These are phyloP conservation scores for Bipolaris zeicola DNA, from an alignment of 2,329 filamentous ascomycete genomes.

Conservation along the genomic window DNA sequence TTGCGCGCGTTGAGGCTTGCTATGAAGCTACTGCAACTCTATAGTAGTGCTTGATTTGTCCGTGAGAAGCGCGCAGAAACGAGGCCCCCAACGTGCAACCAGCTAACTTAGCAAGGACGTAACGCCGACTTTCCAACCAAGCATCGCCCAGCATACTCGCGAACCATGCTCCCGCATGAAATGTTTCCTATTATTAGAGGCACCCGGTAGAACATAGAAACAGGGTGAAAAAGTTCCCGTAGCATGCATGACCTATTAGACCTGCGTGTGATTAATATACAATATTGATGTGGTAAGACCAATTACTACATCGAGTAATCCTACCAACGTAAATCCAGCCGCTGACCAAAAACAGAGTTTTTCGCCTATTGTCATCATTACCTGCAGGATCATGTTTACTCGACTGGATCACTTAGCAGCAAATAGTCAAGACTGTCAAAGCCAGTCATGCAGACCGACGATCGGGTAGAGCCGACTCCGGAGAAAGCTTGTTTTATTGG, in stretches of 20 bases:
- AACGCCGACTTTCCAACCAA: not conserved
- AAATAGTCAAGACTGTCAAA: not conserved
- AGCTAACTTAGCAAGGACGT: not conserved
- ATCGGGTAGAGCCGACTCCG: too few species aligned
- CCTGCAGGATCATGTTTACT: not conserved
- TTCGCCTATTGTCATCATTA: not conserved
- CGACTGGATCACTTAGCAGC: not conserved
- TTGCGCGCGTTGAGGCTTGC: not conserved
- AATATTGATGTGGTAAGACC: not conserved
- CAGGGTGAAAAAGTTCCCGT: not conserved
- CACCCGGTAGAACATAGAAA: not conserved
- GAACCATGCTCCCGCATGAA: not conserved
- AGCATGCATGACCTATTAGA: not conserved
- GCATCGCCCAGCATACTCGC: not conserved
- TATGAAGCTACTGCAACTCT: not conserved
- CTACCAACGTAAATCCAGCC: not conserved
- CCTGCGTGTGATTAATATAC: not conserved
- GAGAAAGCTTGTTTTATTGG: too few species aligned
- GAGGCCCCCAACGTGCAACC: not conserved
- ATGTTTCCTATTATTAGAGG: not conserved
- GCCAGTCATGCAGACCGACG: not conserved
- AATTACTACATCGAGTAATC: not conserved
- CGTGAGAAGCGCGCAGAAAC: not conserved
- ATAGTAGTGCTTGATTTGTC: not conserved
- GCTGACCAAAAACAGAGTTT: not conserved